Percentiles rank a stretch among this genome's conserved stretches.
These are phyloP conservation scores for Geotrichum reessii DNA, from an alignment of 1,139 yeast genomes.

Conservation along the genomic window DNA sequence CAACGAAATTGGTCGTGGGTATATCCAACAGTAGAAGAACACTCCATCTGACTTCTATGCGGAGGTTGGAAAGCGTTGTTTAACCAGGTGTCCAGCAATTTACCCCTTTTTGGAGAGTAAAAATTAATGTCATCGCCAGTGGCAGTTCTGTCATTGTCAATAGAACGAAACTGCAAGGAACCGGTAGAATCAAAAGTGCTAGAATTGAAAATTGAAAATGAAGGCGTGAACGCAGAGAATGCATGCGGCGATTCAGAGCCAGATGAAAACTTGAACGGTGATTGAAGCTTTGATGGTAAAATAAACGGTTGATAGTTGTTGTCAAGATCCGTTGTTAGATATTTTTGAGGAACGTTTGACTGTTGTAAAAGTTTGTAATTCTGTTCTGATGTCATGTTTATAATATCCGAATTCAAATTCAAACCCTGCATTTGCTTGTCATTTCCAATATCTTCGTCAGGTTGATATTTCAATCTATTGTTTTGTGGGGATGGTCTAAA, in stretches of 20 bases:
- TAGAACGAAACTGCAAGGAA: neutral
- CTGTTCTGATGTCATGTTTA: neutral
- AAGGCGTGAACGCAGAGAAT: neutral
- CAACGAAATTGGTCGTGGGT: neutral
- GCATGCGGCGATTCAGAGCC: neutral
- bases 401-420: neutral
- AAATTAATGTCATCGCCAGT: neutral
- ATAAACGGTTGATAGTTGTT: neutral
- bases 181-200: neutral
- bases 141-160: neutral
- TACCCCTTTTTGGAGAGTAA: neutral
- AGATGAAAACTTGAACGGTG: neutral
- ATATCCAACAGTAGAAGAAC: neutral
- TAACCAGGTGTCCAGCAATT: neutral
- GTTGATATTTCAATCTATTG: slow-evolving; percentile 9
- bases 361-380: neutral
- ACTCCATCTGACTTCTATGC: neutral
- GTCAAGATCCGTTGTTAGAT: neutral
- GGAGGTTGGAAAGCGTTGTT: neutral
- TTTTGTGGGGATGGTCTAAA: slow-evolving; percentile 13
- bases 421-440: neutral
- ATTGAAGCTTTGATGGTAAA: neutral
- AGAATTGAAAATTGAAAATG: neutral
- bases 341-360: neutral
- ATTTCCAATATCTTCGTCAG: slow-evolving; percentile 7